A percentile compares a stretch with the other conserved stretches of the same genome.
Conservation (phyloP, 2,329 filamentous ascomycete species). For the Pseudogymnoascus sp. region DNA sequence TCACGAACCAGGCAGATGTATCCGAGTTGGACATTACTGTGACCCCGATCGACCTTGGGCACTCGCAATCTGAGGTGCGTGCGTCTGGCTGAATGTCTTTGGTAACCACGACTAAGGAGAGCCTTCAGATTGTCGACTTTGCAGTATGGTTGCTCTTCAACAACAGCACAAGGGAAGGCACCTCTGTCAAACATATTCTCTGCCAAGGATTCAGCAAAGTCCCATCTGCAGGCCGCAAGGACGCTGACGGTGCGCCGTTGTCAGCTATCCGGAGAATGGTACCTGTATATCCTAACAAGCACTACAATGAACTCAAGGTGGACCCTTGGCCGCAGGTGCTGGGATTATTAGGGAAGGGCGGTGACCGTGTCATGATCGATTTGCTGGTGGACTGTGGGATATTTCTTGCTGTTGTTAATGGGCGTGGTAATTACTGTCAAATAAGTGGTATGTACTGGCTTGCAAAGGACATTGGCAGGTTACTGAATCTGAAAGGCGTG, state of each 20-base stretch:
- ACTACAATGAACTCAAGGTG: slow-evolving; percentile 59
- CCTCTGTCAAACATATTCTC: slow-evolving; percentile 63
- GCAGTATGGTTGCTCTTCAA: slow-evolving; percentile 70
- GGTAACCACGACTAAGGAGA: background rate
- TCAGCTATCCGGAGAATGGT: slow-evolving; percentile 57
- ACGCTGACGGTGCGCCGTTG: background rate
- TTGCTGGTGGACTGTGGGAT: slow-evolving; percentile 70
- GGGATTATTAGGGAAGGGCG: slow-evolving; percentile 62
- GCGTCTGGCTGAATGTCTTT: background rate
- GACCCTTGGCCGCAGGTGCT: slow-evolving; percentile 69
- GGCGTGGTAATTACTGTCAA: slow-evolving; percentile 63
- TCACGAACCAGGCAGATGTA: background rate
- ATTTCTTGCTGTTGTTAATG: slow-evolving; percentile 54
- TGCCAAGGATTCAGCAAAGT: slow-evolving; percentile 70
- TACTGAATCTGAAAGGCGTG: slow-evolving; percentile 16
- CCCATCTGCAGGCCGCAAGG: slow-evolving; percentile 22
- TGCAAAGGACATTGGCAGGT: background rate
- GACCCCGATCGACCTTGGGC: background rate
- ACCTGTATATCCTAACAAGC: slow-evolving; percentile 56
- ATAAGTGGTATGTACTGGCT: slow-evolving; percentile 55
- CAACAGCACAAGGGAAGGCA: slow-evolving; percentile 35
- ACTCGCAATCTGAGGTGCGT: slow-evolving; percentile 13
- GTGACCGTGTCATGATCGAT: slow-evolving; percentile 68
- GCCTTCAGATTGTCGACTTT: slow-evolving; percentile 63
- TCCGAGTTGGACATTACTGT: background rate